Base-by-base conservation (phyloP, 768 basidiomycete genomes). In the Tylopilus rubrobrunneus region DNA sequence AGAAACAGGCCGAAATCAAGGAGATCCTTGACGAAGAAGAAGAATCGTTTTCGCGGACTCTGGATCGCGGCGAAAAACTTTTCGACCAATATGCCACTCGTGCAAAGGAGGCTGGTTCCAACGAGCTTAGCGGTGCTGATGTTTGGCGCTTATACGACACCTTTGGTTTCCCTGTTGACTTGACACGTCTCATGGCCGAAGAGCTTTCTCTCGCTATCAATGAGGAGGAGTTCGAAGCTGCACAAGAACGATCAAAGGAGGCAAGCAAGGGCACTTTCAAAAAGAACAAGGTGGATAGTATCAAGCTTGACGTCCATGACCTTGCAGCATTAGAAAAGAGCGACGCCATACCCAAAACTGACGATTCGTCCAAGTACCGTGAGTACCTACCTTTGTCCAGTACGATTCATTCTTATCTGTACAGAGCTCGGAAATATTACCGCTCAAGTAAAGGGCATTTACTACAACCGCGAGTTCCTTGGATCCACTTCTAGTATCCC, bases 81-180 rank as follows among this genome's bases (percentile, higher is more conserved):
- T 99, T 99, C 69, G 92, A 95, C 51, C 84, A 89, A 61, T 97
- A 92, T 69, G 89, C 88, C 21, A 65, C 75, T 25, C 77, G 80
- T 31, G 85, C 95, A 9, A 77, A 77, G 58, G 79, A 85, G 49
- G 74, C 78, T 45, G 86, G 85, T 8, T 62, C 72, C 6, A 85
- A 75, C 37, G 81, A 84, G 60, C 83, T 99, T 29, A 84, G 76
- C 55, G 97, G 97, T 25, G 89, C 86, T 61, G 96, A 99, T 64
- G 92, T 98, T 33, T 99, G 97, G 97, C 82, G 91, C 27, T 72
- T 99, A 48, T 98, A 98, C 68, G 97, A 99, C 68, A 98, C 97
- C 1, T 99, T 90, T 67, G 97, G 97, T 48, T 99, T 99, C 77
- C 97, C 97, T 0, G 93, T 92, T 40, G 97, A 99, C 67, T 74